Conservation (phyloP, 345 rosid genomes). For the Capsella bursapastoris region DNA sequence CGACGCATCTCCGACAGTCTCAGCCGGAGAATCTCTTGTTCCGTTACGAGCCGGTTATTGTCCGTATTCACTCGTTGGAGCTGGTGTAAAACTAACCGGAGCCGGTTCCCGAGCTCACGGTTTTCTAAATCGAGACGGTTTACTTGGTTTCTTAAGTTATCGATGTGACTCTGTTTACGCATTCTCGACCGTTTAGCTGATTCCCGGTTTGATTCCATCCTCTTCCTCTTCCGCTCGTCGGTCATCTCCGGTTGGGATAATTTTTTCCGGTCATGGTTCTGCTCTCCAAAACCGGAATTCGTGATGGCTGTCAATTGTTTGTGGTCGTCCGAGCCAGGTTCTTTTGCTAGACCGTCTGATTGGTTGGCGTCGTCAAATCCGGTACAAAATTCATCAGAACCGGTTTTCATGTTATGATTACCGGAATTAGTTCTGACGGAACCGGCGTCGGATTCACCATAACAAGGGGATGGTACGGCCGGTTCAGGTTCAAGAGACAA, state of each 20-base stretch:
- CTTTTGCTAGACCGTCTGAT: not conserved
- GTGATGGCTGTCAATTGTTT: conserved; percentile 39
- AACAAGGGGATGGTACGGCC: conserved; percentile 38
- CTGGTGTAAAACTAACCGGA: conserved; percentile 53
- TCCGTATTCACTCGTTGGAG: conserved; percentile 54
- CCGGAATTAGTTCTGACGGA: conserved; percentile 34
- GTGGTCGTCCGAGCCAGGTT: conserved; percentile 31
- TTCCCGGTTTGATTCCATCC: conserved; percentile 94
- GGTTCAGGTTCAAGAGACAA: conserved; percentile 50
- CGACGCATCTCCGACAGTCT: conserved; percentile 61
- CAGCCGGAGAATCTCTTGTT: conserved; percentile 61
- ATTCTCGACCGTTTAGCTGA: conserved; percentile 88
- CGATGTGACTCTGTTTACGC: conserved; percentile 82
- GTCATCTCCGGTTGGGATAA: conserved; percentile 43
- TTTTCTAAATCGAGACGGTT: conserved; percentile 71
- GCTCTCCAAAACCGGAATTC: conserved; percentile 50
- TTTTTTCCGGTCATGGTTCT: conserved; percentile 40
- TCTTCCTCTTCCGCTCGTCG: conserved; percentile 60
- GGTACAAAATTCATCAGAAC: conserved; percentile 39
- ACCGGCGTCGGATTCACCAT: conserved; percentile 41
- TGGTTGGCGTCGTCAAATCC: conserved; percentile 7
- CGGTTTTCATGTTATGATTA: conserved; percentile 34
- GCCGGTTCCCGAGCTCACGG: conserved; percentile 68
- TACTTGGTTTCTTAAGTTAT: conserved; percentile 72
- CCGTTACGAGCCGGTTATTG: conserved; percentile 65